Base-by-base conservation (phyloP, 495 filamentous ascomycete species). In the Terfezia boudieri region DNA sequence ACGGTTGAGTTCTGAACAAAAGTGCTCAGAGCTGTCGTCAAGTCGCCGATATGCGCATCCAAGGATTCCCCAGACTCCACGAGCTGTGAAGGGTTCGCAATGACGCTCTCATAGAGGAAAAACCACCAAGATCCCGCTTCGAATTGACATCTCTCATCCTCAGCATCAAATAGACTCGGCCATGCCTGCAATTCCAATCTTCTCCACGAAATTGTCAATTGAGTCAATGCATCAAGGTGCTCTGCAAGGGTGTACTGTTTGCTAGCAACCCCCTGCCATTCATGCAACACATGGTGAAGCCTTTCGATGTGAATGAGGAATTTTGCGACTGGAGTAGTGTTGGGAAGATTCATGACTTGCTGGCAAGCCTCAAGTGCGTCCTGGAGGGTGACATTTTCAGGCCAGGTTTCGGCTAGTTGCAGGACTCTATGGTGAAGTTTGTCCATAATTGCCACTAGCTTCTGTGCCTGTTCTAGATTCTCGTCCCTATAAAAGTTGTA, bases 51-150 rank as follows among this genome's bases (percentile, higher is more conserved):
- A 67, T 94, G 81, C 4, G 68, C 65, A 32, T 71, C 67, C 56
- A 92, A 64, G 16, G 74, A 62, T 32, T 70, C 63, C 8, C 69
- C 71, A 53, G 70, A 67, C 57, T 81, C 74, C 2, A 73, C 69
- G 22, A 76, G 68, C 17, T 76, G 74, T 37, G 85, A 67, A 0
- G 88, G 81, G 37, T 78, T 80, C 4, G 79, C 82, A 59, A 99
- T 73, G 52, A 94, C 76, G 32, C 76, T 82, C 67, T 94, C 84
- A 53, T 93, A 96, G 7, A 88, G 84, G 49, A 95, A 76, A 62
- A 95, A 99, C 85, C 88, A 99, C 89, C 90, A 99, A 10, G 81
- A 79, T 57, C 76, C 78, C 9, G 89, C 86, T 61, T 84, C 80
- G 36, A 82, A 73, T 9, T 78, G 69, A 56, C 77, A 83, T 58